Conservation (phyloP, 2,329 filamentous ascomycete species). For the Alternaria triticina region DNA sequence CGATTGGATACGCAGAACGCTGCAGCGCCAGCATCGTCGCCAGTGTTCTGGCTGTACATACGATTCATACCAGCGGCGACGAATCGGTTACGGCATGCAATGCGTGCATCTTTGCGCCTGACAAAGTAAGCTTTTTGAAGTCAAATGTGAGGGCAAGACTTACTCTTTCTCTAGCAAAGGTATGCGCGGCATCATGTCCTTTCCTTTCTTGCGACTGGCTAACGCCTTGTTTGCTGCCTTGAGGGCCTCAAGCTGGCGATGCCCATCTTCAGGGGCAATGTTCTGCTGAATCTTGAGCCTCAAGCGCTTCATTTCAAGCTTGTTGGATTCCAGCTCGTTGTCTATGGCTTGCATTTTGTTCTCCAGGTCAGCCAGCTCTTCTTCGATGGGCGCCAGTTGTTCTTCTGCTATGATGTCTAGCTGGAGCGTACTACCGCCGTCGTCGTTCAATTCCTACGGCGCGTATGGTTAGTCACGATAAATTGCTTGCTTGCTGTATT, state of each 20-base stretch:
- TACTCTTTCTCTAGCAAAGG: background rate
- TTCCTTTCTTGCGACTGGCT: background rate
- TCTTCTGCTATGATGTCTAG: slow-evolving; percentile 2
- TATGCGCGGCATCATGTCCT: background rate
- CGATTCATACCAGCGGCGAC: slow-evolving; percentile 6
- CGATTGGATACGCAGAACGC: slow-evolving; percentile 28
- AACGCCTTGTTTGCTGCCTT: background rate
- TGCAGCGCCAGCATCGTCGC: slow-evolving; percentile 12
- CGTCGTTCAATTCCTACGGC: slow-evolving; percentile 11
- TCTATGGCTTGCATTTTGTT: background rate
- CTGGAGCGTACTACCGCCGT: background rate
- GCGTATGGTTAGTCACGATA: background rate
- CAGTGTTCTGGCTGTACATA: slow-evolving; percentile 19
- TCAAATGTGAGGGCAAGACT: background rate
- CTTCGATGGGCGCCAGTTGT: background rate
- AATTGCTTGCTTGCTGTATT: background rate
- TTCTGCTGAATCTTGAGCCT: background rate
- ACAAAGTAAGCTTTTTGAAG: background rate
- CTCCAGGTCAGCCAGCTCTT: background rate
- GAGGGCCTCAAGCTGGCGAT: background rate
- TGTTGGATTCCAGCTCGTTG: background rate
- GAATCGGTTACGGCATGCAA: slow-evolving; percentile 14
- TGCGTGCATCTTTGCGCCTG: slow-evolving; percentile 6
- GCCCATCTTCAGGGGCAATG: background rate
- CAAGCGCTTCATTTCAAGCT: background rate